phyloP scores from a whole-genome alignment of 1,139 yeast genomes.

The Yamadazyma songkhlaensis region DNA sequence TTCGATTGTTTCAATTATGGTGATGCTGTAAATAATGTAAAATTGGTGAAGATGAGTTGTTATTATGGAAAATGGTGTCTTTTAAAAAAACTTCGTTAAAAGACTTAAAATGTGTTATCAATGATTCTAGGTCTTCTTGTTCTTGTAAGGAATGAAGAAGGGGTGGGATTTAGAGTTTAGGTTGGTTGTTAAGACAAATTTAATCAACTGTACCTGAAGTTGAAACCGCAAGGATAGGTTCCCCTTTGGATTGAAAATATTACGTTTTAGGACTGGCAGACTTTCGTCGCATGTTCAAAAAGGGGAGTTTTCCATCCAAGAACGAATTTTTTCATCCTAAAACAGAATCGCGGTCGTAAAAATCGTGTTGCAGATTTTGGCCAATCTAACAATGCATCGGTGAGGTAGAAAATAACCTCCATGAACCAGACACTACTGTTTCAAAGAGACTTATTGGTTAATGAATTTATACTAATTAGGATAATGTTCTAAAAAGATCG shows the following conservation, averaged over 20 bases:
- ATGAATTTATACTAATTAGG: slow-evolving; percentile 4
- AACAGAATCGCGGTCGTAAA: slow-evolving; percentile 3
- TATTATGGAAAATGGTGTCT: too few species aligned
- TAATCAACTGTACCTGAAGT: too few species aligned
- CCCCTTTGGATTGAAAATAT: too few species aligned
- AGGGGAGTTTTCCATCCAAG: not conserved
- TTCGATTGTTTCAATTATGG: not conserved
- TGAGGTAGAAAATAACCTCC: too few species aligned
- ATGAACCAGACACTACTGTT: not conserved
- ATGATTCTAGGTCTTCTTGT: too few species aligned
- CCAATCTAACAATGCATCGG: slow-evolving; percentile 1
- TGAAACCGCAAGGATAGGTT: too few species aligned
- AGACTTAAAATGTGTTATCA: too few species aligned
- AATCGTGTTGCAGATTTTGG: not conserved
- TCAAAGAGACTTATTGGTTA: not conserved
- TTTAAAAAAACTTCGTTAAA: too few species aligned
- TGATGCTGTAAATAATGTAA: not conserved
- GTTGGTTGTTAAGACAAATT: too few species aligned
- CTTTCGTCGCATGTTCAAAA: slow-evolving; percentile 1
- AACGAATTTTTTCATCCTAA: not conserved
- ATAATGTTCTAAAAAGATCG: not conserved
- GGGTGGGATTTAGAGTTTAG: too few species aligned
- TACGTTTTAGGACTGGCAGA: too few species aligned
- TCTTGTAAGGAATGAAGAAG: too few species aligned
- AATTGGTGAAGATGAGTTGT: not conserved